Conservation (phyloP, 495 filamentous ascomycete genomes). For the Talaromyces stipitatus region DNA sequence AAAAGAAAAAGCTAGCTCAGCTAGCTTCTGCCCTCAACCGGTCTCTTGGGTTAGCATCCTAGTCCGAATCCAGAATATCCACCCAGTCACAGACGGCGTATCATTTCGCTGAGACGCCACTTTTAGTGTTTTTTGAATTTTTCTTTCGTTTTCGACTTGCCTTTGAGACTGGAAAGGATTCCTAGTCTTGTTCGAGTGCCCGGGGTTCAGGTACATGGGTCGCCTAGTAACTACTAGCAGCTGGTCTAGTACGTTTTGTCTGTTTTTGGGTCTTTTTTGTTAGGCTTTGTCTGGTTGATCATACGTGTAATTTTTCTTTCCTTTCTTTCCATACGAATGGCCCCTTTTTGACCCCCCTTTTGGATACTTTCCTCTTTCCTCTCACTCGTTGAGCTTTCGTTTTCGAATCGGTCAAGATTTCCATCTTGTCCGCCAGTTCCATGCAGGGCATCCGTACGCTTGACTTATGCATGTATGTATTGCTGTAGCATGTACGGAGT, state of each 20-base stretch:
- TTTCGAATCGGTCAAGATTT: not conserved
- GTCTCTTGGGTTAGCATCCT: constrained; percentile 2
- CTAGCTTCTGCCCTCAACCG: constrained; percentile 3
- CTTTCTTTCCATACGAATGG: not conserved
- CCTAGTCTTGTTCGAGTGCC: not conserved
- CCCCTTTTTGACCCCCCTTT: not conserved
- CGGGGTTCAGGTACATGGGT: not conserved
- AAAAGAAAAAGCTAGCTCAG: not conserved
- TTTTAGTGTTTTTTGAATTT: not conserved
- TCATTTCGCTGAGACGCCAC: not conserved
- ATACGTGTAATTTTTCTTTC: too few relatives aligned
- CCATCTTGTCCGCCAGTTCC: not conserved
- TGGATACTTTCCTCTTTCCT: not conserved
- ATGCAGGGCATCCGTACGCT: not conserved
- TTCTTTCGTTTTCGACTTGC: not conserved
- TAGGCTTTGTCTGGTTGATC: too few relatives aligned
- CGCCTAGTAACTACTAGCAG: not conserved
- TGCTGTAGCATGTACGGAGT: not conserved
- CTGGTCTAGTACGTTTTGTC: not conserved
- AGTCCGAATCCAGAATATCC: not conserved
- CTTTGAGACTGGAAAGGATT: not conserved
- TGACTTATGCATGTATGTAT: not conserved
- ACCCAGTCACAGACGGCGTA: constrained; percentile 1
- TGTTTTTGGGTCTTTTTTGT: not conserved
- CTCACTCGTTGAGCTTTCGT: not conserved